Base-by-base conservation (phyloP, 441 rosid species). In the Raphanus hybrid region DNA sequence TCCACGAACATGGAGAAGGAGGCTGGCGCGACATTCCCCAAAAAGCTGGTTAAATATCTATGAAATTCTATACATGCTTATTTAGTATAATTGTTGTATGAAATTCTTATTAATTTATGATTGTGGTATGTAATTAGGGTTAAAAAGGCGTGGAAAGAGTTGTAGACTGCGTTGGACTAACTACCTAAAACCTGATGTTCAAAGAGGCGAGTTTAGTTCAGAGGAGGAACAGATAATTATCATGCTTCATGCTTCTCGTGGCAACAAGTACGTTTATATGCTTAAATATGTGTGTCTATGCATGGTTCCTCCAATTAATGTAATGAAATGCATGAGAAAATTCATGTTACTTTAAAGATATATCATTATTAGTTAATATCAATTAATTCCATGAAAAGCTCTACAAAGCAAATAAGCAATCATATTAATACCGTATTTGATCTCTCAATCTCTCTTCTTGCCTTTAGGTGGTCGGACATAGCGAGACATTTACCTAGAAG, bases 1-100 rank as follows among this genome's bases (percentile, higher is more conserved):
- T 96, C 64, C 93, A 93, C 67, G 92, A 92, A 43, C 88, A 93
- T 41, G 98, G 99, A 18, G 97, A 92, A 82, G 99, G 99, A 69
- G 92, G 97, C 81, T 96, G 98, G 99, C 93, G 97, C 23, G 88
- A 92, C 74, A 81, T 34, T 34, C 39, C 39, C 8, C 8, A 34
- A 6, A 34, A 6, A 34, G 39, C 34, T 67, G 98, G 99, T 91
- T 54, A 62, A 26, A 15, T 64, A 41, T 52, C 6, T 23, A 67
- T 0, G 2, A 5, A 26, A 34, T 34, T 29, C 34, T 4, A 29
- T 9, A 55, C 5, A 55, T 55, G 29, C 23, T 43, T 71, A 8
- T 0, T 23, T 69, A 8, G 29, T 29, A 29, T 39, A 8, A 12
- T 12, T 32, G 16, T 60, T n/a, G 2, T 63, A 18, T 29, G 14